Percentiles rank a stretch among this genome's conserved stretches.
Evolutionary conservation across 1,139 yeast genomes (phyloP).

Genomic region (Suhomyces taliae): DNA sequence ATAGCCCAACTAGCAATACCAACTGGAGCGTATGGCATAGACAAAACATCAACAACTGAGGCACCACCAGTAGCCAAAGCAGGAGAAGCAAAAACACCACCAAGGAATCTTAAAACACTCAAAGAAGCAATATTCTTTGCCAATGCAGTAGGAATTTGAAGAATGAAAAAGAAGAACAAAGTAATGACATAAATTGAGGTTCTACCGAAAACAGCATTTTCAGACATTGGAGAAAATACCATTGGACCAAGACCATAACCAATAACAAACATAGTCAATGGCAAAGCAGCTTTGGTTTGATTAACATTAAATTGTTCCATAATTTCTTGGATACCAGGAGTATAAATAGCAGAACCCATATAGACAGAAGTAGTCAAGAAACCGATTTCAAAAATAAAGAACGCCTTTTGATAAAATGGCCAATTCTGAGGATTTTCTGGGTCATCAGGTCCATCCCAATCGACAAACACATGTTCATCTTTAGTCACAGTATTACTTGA

Average conservation of each 20-base stretch:
- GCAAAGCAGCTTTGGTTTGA: conserved; percentile 28
- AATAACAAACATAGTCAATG: conserved; percentile 38
- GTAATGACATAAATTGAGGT: conserved; percentile 36
- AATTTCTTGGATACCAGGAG: conserved; percentile 49
- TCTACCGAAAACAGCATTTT: conserved; percentile 52
- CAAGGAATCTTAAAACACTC: conserved; percentile 31
- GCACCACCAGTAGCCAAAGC: conserved; percentile 42
- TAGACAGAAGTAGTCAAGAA: conserved; percentile 54
- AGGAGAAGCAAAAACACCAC: conserved; percentile 39
- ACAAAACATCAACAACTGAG: conserved; percentile 29
- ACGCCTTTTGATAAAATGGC: conserved; percentile 38
- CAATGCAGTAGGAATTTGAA: conserved; percentile 36
- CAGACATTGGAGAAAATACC: conserved; percentile 39
- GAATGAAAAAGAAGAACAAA: conserved; percentile 29
- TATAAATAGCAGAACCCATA: conserved; percentile 61
- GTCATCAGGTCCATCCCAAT: conserved; percentile 53
- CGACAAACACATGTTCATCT: conserved; percentile 19
- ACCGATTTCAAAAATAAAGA: conserved; percentile 41
- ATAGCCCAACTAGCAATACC: conserved; percentile 38
- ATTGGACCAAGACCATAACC: conserved; percentile 44
- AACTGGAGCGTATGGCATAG: conserved; percentile 30
- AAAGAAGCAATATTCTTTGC: conserved; percentile 31
- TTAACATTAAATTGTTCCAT: conserved; percentile 28
- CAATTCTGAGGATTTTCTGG: conserved; percentile 62
- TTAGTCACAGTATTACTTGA: conserved; percentile 1